Conservation (phyloP, 441 rosid species). For the Gossypium davidsonii region DNA sequence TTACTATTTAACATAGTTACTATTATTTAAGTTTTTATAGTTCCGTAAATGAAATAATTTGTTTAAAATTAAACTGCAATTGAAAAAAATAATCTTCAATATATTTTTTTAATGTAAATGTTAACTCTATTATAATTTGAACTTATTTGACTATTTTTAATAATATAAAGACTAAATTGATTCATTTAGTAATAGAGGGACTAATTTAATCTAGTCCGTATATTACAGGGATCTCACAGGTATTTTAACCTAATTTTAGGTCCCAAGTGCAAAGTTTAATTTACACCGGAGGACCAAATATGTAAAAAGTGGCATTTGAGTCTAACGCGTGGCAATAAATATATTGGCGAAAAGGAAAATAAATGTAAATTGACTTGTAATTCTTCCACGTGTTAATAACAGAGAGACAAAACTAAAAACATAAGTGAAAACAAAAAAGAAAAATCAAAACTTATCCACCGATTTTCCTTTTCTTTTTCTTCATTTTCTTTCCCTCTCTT, state of each 20-base stretch:
- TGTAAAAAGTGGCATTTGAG: not conserved
- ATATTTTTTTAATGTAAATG: too few relatives aligned
- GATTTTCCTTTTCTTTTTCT: not conserved
- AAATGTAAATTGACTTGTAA: not conserved
- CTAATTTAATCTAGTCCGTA: too few relatives aligned
- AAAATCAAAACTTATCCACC: not conserved
- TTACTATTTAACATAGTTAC: too few relatives aligned
- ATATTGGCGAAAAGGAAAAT: not conserved
- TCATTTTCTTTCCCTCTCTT: not conserved
- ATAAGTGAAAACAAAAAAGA: not conserved
- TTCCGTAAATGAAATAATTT: too few relatives aligned
- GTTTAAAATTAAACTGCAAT: too few relatives aligned
- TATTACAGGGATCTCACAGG: too few relatives aligned
- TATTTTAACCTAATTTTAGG: not conserved
- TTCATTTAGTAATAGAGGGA: too few relatives aligned
- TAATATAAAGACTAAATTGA: too few relatives aligned
- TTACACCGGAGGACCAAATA: not conserved
- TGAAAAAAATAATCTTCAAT: too few relatives aligned
- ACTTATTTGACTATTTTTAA: too few relatives aligned
- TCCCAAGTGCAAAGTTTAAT: not conserved
- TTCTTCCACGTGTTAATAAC: not conserved
- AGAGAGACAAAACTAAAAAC: not conserved
- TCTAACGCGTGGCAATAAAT: not conserved
- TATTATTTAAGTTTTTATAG: too few relatives aligned
- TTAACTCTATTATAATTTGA: too few relatives aligned